Conservation (phyloP, 1,284 basidiomycete species). For the Cutaneotrichosporon sp. region DNA sequence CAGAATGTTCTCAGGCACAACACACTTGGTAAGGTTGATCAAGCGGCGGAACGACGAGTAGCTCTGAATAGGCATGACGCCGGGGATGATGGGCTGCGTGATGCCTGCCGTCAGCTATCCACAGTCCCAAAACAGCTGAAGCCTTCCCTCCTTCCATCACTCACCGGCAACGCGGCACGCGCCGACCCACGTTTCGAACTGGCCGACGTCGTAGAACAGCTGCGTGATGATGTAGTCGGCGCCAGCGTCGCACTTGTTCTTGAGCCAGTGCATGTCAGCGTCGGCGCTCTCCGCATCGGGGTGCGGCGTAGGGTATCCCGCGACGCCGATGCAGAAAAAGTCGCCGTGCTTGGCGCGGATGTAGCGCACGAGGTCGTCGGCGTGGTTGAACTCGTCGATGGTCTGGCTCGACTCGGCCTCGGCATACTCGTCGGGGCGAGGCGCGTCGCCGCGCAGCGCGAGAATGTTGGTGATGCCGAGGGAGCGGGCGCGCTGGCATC, state of each 20-base stretch:
- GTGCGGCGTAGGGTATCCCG: slow-evolving; percentile 92
- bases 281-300: slow-evolving; percentile 68
- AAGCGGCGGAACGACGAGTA: slow-evolving; percentile 90
- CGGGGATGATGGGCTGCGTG: slow-evolving; percentile 85
- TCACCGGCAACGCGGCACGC: slow-evolving; percentile 71
- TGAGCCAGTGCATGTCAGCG: slow-evolving; percentile 74
- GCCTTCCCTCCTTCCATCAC: slow-evolving; percentile 28
- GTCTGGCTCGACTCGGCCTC: slow-evolving; percentile 61
- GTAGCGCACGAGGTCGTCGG: slow-evolving; percentile 85
- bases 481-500: slow-evolving; percentile 69
- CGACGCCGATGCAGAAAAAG: slow-evolving; percentile 73
- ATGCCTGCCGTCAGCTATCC: slow-evolving; percentile 64
- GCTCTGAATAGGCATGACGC: slow-evolving; percentile 98
- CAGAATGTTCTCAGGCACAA: slow-evolving; percentile 71
- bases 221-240: slow-evolving; percentile 97
- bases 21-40: slow-evolving; percentile 82
- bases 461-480: slow-evolving; percentile 87
- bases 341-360: slow-evolving; percentile 84
- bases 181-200: slow-evolving; percentile 75
- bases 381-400: slow-evolving; percentile 82
- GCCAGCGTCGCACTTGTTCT: slow-evolving; percentile 89
- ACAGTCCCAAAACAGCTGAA: too few species aligned
- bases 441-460: slow-evolving; percentile 91
- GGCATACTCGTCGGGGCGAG: slow-evolving; percentile 88
- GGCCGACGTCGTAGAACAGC: slow-evolving; percentile 92